Conservation (phyloP, 1,284 basidiomycete species). For the Moesziomyces sp. region DNA sequence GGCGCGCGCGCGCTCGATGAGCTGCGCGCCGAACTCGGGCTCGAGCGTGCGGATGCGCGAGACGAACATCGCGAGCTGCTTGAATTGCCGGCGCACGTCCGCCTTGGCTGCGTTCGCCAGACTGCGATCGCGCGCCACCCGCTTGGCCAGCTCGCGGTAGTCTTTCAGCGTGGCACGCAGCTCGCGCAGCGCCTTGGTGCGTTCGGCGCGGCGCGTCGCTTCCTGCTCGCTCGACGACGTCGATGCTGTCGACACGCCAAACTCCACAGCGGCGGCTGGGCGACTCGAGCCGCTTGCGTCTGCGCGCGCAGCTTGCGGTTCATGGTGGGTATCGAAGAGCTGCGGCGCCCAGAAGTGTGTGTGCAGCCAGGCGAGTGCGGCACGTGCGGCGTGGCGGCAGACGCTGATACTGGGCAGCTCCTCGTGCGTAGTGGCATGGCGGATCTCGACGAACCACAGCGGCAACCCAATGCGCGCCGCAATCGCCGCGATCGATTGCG, state of each 20-base stretch:
- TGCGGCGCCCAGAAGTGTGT: conserved; percentile 56
- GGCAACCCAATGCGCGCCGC: conserved; percentile 87
- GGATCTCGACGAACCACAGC: conserved; percentile 87
- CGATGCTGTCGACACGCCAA: not conserved
- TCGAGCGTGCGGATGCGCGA: conserved; percentile 25
- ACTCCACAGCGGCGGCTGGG: conserved; percentile 6
- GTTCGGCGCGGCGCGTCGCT: conserved; percentile 13
- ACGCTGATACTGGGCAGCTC: conserved; percentile 87
- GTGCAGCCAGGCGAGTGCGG: conserved; percentile 61
- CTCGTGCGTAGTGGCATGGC: conserved; percentile 95
- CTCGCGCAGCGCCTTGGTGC: conserved; percentile 24
- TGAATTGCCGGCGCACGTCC: conserved; percentile 31
- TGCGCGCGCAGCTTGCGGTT: conserved; percentile 1
- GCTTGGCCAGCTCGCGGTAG: conserved; percentile 53
- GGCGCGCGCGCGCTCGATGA: conserved; percentile 22
- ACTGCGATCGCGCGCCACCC: conserved; percentile 51
- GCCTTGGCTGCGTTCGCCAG: conserved; percentile 31
- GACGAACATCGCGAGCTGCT: conserved; percentile 43
- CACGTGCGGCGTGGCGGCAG: conserved; percentile 77
- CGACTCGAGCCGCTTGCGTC: not conserved
- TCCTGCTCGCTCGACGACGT: conserved; percentile 7
- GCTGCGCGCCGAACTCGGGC: conserved; percentile 23
- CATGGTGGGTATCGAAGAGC: conserved; percentile 14
- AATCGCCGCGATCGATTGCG: conserved; percentile 87
- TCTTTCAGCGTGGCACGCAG: conserved; percentile 30